Evolutionary conservation across 2,329 filamentous ascomycete genomes (phyloP).

Genomic region (Claviceps sorghi): DNA sequence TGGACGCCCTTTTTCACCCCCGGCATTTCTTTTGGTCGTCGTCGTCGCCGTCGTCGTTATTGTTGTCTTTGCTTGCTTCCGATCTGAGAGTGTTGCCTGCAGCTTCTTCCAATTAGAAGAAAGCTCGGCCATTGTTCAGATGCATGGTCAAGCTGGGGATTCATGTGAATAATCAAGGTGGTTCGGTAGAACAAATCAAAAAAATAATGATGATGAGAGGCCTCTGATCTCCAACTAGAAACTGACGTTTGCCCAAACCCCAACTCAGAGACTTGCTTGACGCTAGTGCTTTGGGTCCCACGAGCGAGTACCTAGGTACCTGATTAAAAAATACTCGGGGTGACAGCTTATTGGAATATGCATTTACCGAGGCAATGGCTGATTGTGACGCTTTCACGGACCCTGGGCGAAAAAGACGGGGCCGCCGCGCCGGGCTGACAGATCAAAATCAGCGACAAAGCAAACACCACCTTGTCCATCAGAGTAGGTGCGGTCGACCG

Average conservation of each 20-base stretch:
- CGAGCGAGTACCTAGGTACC: no score
- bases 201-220: background rate
- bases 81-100: constrained; percentile 44
- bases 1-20: constrained; percentile 11
- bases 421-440: background rate
- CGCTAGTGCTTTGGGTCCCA: no score
- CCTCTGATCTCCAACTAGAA: background rate
- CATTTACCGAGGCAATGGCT: background rate
- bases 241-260: background rate
- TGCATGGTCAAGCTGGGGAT: constrained; percentile 1
- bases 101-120: constrained; percentile 70
- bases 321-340: no score
- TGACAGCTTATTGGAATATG: background rate
- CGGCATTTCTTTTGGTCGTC: background rate
- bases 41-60: constrained; percentile 17
- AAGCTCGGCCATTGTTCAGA: constrained; percentile 26
- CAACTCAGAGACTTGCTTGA: background rate
- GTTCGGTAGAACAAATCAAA: background rate
- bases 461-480: background rate
- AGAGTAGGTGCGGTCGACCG: background rate
- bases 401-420: background rate
- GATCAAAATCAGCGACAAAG: background rate
- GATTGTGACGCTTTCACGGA: background rate
- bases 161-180: background rate
- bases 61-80: constrained; percentile 21